A percentile compares a stretch with the other conserved stretches of the same genome.
Conservation (phyloP, 1,284 basidiomycete species). For the Laetiporus sulphureus region DNA sequence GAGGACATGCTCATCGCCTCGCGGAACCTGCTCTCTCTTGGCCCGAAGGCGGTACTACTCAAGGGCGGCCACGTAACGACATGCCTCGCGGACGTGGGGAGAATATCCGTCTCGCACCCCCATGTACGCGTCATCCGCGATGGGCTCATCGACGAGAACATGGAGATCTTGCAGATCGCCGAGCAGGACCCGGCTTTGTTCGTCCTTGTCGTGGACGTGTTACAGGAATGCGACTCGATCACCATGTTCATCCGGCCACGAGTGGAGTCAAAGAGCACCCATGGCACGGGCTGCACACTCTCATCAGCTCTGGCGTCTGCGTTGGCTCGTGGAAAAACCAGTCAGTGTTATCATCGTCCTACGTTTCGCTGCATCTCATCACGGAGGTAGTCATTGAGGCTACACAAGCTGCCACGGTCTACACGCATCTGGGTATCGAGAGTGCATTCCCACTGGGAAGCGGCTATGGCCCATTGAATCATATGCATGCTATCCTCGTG, state of each 20-base stretch:
- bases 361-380: too few relatives aligned
- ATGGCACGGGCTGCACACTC: conserved; percentile 93
- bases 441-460: conserved; percentile 66
- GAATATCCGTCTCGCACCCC: conserved; percentile 21
- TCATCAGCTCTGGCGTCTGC: conserved; percentile 76
- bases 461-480: conserved; percentile 86
- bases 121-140: conserved; percentile 34
- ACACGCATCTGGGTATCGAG: conserved; percentile 75
- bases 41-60: conserved; percentile 61
- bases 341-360: too few relatives aligned
- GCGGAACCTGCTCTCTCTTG: conserved; percentile 41
- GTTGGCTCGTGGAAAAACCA: conserved; percentile 45
- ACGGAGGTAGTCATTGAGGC: conserved; percentile 57
- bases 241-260: conserved; percentile 61
- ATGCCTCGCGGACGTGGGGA: conserved; percentile 37
- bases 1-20: conserved; percentile 64
- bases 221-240: conserved; percentile 38
- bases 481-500: conserved; percentile 59
- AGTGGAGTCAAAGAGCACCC: conserved; percentile 71
- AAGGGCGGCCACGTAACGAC: conserved; percentile 83
- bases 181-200: conserved; percentile 14
- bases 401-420: conserved; percentile 54
- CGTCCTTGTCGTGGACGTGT: conserved; percentile 70
- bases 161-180: conserved; percentile 47
- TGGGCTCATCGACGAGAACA: conserved; percentile 44